Evolutionary conservation across 2,329 filamentous ascomycete genomes (phyloP), one percentile per base, ranked within the genome.

Genomic region (Curvularia lunata): DNA sequence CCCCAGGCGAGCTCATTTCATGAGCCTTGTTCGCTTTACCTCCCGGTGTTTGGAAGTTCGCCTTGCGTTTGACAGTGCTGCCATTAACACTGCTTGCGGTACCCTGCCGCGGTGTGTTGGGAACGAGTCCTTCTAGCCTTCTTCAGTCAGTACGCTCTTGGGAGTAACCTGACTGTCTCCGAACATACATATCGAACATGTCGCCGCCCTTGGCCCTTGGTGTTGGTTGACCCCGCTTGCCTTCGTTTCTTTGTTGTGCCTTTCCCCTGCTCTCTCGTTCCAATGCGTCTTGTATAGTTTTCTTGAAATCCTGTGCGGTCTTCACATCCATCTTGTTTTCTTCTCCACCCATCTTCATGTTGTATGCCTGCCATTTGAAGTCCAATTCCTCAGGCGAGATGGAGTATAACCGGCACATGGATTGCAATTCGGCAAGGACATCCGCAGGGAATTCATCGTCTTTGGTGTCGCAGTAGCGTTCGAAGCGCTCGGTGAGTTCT

Each of bases 281-380:
- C 51, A 98, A 80, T 37, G 86, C 84, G 69, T 97, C 92, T 72
- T 94, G 92, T 7, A 97, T 84, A 70, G 91, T 89, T 72, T 92
- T 90, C 77, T 97, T 97, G 74, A 99, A 90, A 54, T 87, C 86
- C 42, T 89, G 85, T 45, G 91, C 85, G 0, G 85, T 89, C 37
- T 89, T 85, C 41, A 96, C 82, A 47, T 89, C 86, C 60, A 91
- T 79, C 58, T 84, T 88, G 61, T 88, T 88, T 56, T 92, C 90
- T 55, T 96, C 91, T 47, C 86, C 81, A 23, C 93, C 91, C 88
- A 98, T 92, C 78, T 94, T 96, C 75, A 99, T 89, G 77, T 91
- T 93, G 82, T 97, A 98, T 0, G 92, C 94, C 77, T 99, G 95
- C 95, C 95, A 99, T 83, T 98, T 98, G 86, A 92, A 97, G 78